Conservation (phyloP, 2,329 filamentous ascomycete species). For the Thermomyces lanuginosus region DNA sequence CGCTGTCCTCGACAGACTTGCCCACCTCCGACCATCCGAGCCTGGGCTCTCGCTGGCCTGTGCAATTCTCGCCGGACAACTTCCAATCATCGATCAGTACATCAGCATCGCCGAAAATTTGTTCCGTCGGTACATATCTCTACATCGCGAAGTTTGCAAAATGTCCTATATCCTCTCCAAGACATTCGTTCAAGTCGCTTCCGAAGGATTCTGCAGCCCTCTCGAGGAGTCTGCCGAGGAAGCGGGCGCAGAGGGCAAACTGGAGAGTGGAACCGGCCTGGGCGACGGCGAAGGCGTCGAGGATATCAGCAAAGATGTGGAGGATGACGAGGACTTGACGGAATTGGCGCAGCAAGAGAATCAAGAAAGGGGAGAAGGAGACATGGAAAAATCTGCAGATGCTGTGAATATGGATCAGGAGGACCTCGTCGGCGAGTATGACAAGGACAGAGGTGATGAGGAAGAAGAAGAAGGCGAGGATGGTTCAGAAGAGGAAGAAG, state of each 20-base stretch:
- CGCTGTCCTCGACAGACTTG: slow-evolving; percentile 31
- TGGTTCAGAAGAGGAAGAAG: slow-evolving; percentile 41
- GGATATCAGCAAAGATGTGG: slow-evolving; percentile 94
- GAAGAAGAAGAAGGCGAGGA: slow-evolving; percentile 43
- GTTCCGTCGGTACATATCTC: slow-evolving; percentile 40
- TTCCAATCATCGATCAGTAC: slow-evolving; percentile 65
- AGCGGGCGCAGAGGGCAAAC: slow-evolving; percentile 55
- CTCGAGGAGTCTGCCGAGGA: slow-evolving; percentile 60
- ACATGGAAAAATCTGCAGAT: slow-evolving; percentile 31
- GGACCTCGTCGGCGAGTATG: slow-evolving; percentile 75
- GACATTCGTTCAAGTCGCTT: slow-evolving; percentile 60
- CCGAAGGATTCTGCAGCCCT: slow-evolving; percentile 82
- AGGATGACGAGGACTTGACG: slow-evolving; percentile 79
- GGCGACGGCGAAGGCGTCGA: slow-evolving; percentile 91
- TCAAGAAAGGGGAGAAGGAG: slow-evolving; percentile 35
- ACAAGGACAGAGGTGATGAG: slow-evolving; percentile 35
- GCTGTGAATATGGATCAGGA: slow-evolving; percentile 52
- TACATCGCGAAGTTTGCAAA: slow-evolving; percentile 57
- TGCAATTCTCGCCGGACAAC: slow-evolving; percentile 43
- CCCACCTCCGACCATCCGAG: slow-evolving; percentile 27
- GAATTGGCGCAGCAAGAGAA: slow-evolving; percentile 79
- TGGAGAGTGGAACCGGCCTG: slow-evolving; percentile 82
- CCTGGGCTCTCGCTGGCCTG: slow-evolving; percentile 31
- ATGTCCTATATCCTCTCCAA: slow-evolving; percentile 61
- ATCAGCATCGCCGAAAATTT: slow-evolving; percentile 42